Evolutionary conservation across 768 basidiomycete genomes (phyloP).

Genomic region (Collybiopsis luxurians): DNA sequence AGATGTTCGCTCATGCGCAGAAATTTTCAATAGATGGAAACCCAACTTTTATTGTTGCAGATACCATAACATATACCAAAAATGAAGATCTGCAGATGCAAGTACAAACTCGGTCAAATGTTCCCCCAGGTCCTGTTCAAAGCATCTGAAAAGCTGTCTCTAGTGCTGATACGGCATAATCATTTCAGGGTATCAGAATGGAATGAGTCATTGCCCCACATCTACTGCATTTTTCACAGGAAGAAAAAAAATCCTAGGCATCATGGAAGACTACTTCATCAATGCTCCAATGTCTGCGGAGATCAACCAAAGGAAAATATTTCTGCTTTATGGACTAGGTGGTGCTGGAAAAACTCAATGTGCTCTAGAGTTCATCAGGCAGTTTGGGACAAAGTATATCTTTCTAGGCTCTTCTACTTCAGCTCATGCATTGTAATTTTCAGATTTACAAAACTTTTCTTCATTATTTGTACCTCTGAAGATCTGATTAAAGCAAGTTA

Average conservation of each 20-base stretch:
- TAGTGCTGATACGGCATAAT: too few species aligned
- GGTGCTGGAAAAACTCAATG: constrained; percentile 2
- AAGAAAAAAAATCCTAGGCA: not conserved
- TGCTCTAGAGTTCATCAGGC: not conserved
- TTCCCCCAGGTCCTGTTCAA: too few species aligned
- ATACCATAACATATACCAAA: too few species aligned
- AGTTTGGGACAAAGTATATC: not conserved
- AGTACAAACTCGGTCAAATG: too few species aligned
- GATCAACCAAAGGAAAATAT: not conserved
- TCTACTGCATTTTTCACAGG: not conserved
- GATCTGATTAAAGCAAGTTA: not conserved
- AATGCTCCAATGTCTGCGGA: not conserved
- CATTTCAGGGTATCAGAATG: not conserved
- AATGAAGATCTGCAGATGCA: too few species aligned
- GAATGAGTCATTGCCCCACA: not conserved
- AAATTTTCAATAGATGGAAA: too few species aligned
- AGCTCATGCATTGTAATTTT: too few species aligned
- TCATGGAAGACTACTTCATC: not conserved
- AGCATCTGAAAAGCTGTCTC: too few species aligned
- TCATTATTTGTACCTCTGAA: not conserved
- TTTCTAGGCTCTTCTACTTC: not conserved
- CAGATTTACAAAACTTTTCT: not conserved
- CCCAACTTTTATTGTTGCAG: too few species aligned
- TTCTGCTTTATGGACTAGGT: not conserved
- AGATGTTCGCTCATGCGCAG: too few species aligned